Conservation (phyloP, 495 filamentous ascomycete genomes). For the Tuber magnatum region DNA sequence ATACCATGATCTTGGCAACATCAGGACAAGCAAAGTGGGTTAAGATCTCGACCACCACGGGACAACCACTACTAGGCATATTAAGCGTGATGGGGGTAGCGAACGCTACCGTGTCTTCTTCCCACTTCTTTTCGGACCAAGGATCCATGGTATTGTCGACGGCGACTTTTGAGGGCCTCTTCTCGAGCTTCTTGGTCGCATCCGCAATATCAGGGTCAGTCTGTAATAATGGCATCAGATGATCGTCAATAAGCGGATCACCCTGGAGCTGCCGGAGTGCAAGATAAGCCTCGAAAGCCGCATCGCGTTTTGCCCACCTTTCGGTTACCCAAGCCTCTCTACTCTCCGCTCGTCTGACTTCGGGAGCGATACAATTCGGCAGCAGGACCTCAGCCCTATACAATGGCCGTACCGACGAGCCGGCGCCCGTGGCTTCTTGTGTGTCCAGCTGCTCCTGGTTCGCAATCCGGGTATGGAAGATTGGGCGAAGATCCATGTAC, state of each 20-base stretch:
- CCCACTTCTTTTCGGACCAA: slow-evolving; percentile 46
- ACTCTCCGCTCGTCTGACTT: slow-evolving; percentile 54
- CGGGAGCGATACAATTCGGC: slow-evolving; percentile 60
- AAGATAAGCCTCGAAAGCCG: slow-evolving; percentile 74
- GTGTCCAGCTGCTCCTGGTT: slow-evolving; percentile 23
- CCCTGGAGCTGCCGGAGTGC: slow-evolving; percentile 57
- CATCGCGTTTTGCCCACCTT: slow-evolving; percentile 68
- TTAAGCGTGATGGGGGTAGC: slow-evolving; percentile 22
- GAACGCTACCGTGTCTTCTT: slow-evolving; percentile 22
- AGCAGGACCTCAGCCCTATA: slow-evolving; percentile 57
- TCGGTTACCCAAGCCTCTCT: slow-evolving; percentile 60
- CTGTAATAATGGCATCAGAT: slow-evolving; percentile 59
- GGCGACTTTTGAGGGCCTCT: slow-evolving; percentile 46
- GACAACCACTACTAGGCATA: slow-evolving; percentile 13
- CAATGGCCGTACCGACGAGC: slow-evolving; percentile 23
- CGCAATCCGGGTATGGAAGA: slow-evolving; percentile 44
- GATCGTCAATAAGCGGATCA: slow-evolving; percentile 58
- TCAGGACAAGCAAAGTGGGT: slow-evolving; percentile 41
- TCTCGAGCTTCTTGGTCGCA: slow-evolving; percentile 43
- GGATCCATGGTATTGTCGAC: slow-evolving; percentile 58
- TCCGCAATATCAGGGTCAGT: slow-evolving; percentile 39
- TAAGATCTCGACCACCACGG: slow-evolving; percentile 39
- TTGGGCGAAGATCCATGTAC: slow-evolving; percentile 51
- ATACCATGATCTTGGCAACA: slow-evolving; percentile 42
- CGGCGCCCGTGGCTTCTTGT: slow-evolving; percentile 16